Evolutionary conservation across 148 eudicot species (phyloP).

Genomic region (Nepenthes mirabilis): DNA sequence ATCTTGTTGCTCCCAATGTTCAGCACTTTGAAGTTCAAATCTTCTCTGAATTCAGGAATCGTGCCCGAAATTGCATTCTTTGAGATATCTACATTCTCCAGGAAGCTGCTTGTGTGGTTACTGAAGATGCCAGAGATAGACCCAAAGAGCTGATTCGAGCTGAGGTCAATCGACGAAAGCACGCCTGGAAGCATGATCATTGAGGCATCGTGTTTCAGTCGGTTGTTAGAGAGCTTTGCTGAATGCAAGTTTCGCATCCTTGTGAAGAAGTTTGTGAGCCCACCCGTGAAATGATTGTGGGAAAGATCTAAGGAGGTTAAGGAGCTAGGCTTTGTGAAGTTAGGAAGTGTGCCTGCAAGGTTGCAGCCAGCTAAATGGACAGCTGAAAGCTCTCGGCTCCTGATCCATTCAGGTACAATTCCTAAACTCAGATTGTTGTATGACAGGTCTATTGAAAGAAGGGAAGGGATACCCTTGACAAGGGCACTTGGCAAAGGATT

Average conservation of each 20-base stretch:
- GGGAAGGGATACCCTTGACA: constrained; percentile 44
- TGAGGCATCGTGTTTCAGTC: constrained; percentile 35
- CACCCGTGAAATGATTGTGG: constrained; percentile 43
- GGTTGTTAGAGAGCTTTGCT: constrained; percentile 62
- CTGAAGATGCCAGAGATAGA: constrained; percentile 42
- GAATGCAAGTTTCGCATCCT: constrained; percentile 43
- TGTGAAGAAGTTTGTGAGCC: constrained; percentile 30
- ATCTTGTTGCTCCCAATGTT: constrained; percentile 55
- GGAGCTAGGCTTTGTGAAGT: constrained; percentile 38
- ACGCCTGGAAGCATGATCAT: constrained; percentile 37
- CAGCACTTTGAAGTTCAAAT: constrained; percentile 40
- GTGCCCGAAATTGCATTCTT: constrained; percentile 50
- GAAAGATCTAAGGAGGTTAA: constrained; percentile 58
- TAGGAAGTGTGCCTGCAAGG: constrained; percentile 50
- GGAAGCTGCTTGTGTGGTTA: constrained; percentile 34
- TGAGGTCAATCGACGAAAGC: constrained; percentile 43
- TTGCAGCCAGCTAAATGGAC: constrained; percentile 65
- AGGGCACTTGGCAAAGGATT: constrained; percentile 42
- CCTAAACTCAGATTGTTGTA: constrained; percentile 43
- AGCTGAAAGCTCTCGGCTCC: constrained; percentile 40
- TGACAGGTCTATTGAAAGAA: constrained; percentile 65
- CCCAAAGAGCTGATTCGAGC: constrained; percentile 52
- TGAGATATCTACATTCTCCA: constrained; percentile 46
- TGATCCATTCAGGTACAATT: constrained; percentile 60
- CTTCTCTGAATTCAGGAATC: constrained; percentile 44